Conservation (phyloP, 1,284 basidiomycete genomes). For the Cryptococcus sp. region DNA sequence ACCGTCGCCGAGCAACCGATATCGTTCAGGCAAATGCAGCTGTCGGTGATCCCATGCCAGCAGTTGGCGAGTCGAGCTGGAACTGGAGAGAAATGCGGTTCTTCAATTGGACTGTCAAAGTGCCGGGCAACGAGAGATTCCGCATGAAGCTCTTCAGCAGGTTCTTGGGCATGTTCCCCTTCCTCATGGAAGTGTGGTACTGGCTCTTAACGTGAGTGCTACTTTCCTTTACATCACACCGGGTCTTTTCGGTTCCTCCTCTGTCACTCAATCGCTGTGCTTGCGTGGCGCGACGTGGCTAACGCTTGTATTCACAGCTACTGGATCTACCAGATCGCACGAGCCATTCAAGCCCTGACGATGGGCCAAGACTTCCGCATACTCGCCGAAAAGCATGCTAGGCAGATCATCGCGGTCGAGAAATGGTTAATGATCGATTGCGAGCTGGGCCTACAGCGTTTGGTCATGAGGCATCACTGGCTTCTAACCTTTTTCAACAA, state of each 20-base stretch:
- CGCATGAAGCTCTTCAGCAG: conserved; percentile 29
- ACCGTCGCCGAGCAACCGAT: conserved; percentile 28
- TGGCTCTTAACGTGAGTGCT: conserved; percentile 42
- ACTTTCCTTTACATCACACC: background rate
- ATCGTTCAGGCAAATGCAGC: conserved; percentile 24
- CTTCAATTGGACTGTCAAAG: conserved; percentile 24
- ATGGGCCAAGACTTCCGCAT: conserved; percentile 43
- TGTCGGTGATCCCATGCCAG: conserved; percentile 3
- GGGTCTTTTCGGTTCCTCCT: background rate
- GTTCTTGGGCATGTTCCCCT: conserved; percentile 43
- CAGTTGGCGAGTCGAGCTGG: conserved; percentile 6
- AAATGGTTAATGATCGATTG: conserved; percentile 39
- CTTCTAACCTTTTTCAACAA: conserved; percentile 47
- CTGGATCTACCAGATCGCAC: conserved; percentile 49
- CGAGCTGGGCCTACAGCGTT: conserved; percentile 43
- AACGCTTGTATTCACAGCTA: conserved; percentile 22
- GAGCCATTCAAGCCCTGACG: conserved; percentile 47
- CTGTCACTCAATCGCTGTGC: background rate
- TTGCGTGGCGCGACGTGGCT: background rate
- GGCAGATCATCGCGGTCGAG: conserved; percentile 42
- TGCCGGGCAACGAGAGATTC: conserved; percentile 35
- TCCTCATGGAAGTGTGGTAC: conserved; percentile 46
- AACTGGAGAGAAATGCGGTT: conserved; percentile 28
- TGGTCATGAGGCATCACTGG: conserved; percentile 34
- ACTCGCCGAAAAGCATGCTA: conserved; percentile 43